Base-by-base conservation (phyloP, 495 filamentous ascomycete species). In the Filosporella fistucella region DNA sequence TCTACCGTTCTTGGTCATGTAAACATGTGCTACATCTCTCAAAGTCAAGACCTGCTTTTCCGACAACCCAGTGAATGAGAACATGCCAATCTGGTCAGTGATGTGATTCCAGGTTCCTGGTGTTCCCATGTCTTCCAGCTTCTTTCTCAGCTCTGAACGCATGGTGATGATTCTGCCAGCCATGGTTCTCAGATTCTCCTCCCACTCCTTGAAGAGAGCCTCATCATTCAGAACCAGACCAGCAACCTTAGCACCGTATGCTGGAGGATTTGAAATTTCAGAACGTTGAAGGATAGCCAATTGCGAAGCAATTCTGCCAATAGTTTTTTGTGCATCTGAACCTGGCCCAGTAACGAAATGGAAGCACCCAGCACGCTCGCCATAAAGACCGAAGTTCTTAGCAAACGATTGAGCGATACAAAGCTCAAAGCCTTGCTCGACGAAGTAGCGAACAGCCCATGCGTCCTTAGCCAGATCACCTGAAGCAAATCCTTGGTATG, bases 61-160 rank as follows among this genome's bases (percentile, higher is more conserved):
- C 1, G 63, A 82, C 65, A 99, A 63, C 0, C 93, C 93, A 2
- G 93, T 99, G 64, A 94, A 99, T 61, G 85, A 91, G 70, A 99
- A 99, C 93, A 99, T 99, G 59, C 93, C 93, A 65, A 99, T 99
- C 76, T 99, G 93, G 52, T 93, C 85, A 8, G 90, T 95, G 63
- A 99, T 95, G 67, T 99, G 93, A 47, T 88, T 85, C 93, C 93
- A 98, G 10, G 76, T 82, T 3, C 93, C 94, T 0, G 91, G 91
- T 1, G 93, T 96, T 2, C 78, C 82, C 24, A 89, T 62, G 54
- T 82, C 78, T 67, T 95, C 89, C 1, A 99, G 72, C 56, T 90
- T 88, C 45, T 66, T 64, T 12, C 86, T 73, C 54, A 99, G 62
- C 12, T 78, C 79, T 56, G 76, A 77, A 36, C 93, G 80, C 93